Evolutionary conservation across 768 basidiomycete genomes (phyloP), one percentile per base, ranked within the genome.

Genomic region (Xerocomellus dryophilus): DNA sequence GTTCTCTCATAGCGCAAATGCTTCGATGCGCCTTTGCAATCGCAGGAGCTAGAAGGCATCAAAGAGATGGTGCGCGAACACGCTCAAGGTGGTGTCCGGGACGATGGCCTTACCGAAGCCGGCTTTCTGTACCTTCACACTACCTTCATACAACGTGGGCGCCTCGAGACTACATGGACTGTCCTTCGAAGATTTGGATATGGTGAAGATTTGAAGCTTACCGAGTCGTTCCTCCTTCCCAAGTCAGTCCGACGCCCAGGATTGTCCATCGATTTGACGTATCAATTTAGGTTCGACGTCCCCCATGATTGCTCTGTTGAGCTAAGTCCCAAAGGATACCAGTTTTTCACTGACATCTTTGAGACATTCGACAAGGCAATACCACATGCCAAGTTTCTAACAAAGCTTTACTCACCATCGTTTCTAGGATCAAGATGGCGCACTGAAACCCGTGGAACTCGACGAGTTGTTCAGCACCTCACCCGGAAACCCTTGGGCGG

Each of bases 101-200:
- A 84, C 51, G 83, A 78, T 54, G 94, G 92, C 17, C 76, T 99
- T 56, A 98, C 95, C 4, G 93, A 97, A 73, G 82, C 84, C 7
- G 96, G 96, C 0, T 98, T 98, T 74, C 71, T 98, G 36, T 95
- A 90, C 66, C 83, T 99, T 12, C 93, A 98, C 69, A 98, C 96
- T 4, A 90, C 85, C 60, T 99, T 99, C 73, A 97, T 99, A 51
- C 96, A 96, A 72, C 85, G 88, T 39, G 96, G 96, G 20, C 81
- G 96, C 44, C 78, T 96, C 57, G 96, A 99, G 71, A 98, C 96
- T 25, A 98, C 96, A 2, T 99, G 96, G 96, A 95, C 93, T 8
- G 93, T 96, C 7, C 78, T 99, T 60, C 78, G 95, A 57, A 92
- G 85, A 66, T 98, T 97, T 68, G 96, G 96, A 5, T 99, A 99